These are phyloP conservation scores for Trichosporon sp. DNA, from an alignment of 1,284 basidiomycete genomes.

Conservation along the genomic window DNA sequence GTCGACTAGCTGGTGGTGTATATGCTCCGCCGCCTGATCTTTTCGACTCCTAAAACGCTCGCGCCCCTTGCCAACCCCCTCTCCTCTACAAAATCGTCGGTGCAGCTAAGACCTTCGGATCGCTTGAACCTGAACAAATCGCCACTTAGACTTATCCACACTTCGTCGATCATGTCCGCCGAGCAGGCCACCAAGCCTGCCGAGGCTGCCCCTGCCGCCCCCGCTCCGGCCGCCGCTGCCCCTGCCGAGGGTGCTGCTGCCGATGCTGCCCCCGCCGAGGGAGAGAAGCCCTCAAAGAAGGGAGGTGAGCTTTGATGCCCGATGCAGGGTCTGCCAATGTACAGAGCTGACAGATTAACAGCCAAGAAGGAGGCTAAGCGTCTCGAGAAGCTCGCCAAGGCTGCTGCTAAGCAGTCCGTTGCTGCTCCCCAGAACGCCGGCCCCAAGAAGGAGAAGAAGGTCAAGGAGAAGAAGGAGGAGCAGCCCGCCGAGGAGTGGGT, in stretches of 20 bases:
- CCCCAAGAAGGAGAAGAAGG: slow-evolving; percentile 76
- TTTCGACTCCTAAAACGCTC: slow-evolving; percentile 30
- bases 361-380: slow-evolving; percentile 72
- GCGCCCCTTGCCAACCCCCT: slow-evolving; percentile 11
- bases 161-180: slow-evolving; percentile 34
- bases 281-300: slow-evolving; percentile 42
- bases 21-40: slow-evolving; percentile 29
- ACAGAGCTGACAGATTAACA: slow-evolving; percentile 26
- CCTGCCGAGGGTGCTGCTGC: slow-evolving; percentile 23
- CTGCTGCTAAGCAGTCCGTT: slow-evolving; percentile 62
- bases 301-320: slow-evolving; percentile 40
- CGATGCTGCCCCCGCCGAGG: slow-evolving; percentile 32
- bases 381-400: slow-evolving; percentile 64
- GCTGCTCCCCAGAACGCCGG: slow-evolving; percentile 55
- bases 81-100: slow-evolving; percentile 1
- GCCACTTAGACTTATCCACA: slow-evolving; percentile 23
- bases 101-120: slow-evolving; percentile 13
- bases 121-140: background rate
- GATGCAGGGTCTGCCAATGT: background rate
- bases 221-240: slow-evolving; percentile 25
- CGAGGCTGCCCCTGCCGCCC: slow-evolving; percentile 37
- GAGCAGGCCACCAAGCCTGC: slow-evolving; percentile 42
- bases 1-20: slow-evolving; percentile 24
- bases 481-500: slow-evolving; percentile 69
- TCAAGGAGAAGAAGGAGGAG: slow-evolving; percentile 66